Conservation (phyloP, 2,329 filamentous ascomycete species). For the Clarireedia sp. region DNA sequence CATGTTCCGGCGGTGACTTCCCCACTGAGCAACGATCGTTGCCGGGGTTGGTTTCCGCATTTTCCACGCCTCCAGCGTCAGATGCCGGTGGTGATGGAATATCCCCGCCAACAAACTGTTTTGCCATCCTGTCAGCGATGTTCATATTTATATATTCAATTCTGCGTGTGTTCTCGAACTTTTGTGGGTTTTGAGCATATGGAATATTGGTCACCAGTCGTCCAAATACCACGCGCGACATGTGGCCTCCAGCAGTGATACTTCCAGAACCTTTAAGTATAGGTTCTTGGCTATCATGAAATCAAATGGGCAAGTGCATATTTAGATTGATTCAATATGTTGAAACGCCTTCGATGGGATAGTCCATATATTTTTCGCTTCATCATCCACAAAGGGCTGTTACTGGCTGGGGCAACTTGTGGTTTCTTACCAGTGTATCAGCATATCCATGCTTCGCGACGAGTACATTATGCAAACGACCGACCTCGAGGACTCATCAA, state of each 20-base stretch:
- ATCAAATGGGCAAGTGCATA: neutral
- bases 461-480: constrained; percentile 1
- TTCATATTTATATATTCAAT: neutral
- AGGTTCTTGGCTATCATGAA: neutral
- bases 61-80: neutral
- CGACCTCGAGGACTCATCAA: neutral
- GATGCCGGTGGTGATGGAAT: constrained; percentile 5
- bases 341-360: constrained; percentile 1
- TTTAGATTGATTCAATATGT: neutral
- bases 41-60: constrained; percentile 2
- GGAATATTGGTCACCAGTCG: neutral
- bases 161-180: neutral
- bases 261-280: constrained; percentile 4
- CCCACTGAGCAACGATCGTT: constrained; percentile 10
- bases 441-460: neutral
- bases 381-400: neutral
- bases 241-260: neutral
- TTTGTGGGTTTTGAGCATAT: constrained; percentile 4
- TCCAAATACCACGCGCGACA: neutral
- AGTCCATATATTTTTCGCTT: neutral
- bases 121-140: neutral
- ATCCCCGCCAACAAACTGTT: too few species aligned
- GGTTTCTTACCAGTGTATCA: constrained; percentile 7
- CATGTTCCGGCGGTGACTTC: constrained; percentile 1
- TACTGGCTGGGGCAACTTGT: neutral